phyloP scores from a whole-genome alignment of 805 yeast genomes.

The Maudiozyma bulderi region DNA sequence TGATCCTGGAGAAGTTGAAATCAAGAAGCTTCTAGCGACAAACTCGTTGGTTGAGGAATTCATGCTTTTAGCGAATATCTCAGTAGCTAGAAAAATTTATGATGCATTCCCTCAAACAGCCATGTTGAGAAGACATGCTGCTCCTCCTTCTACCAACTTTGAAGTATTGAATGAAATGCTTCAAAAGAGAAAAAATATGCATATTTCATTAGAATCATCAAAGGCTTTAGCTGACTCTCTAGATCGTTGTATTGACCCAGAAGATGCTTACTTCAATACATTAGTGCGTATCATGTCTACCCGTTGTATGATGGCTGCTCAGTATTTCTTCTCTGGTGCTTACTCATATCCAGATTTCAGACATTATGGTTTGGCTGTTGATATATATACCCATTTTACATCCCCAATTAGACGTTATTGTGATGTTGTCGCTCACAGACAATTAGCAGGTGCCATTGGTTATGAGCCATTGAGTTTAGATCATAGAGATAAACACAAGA shows the following conservation, averaged over 20 bases:
- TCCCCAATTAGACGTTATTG: conserved; percentile 97
- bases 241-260: conserved; percentile 73
- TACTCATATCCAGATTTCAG: conserved; percentile 84
- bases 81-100: conserved; percentile 87
- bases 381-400: conserved; percentile 95
- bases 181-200: conserved; percentile 65
- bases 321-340: conserved; percentile 86
- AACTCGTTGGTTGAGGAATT: conserved; percentile 96
- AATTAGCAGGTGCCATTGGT: conserved; percentile 94
- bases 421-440: conserved; percentile 95
- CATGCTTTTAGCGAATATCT: conserved; percentile 93
- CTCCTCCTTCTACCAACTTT: conserved; percentile 94
- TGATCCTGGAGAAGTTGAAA: conserved; percentile 92
- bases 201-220: conserved; percentile 73
- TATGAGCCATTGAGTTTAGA: conserved; percentile 74
- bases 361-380: conserved; percentile 96
- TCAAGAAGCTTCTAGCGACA: conserved; percentile 78
- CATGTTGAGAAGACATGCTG: conserved; percentile 92
- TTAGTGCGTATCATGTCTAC: conserved; percentile 93
- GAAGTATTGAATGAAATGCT: conserved; percentile 85
- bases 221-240: conserved; percentile 88
- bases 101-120: conserved; percentile 96
- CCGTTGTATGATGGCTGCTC: conserved; percentile 98
- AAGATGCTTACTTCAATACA: conserved; percentile 88
- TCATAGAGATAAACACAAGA: conserved; percentile 81